Percentiles rank a stretch among this genome's conserved stretches.
These are phyloP conservation scores for Penicillium coprophilum DNA, from an alignment of 495 filamentous ascomycete genomes.

Conservation along the genomic window DNA sequence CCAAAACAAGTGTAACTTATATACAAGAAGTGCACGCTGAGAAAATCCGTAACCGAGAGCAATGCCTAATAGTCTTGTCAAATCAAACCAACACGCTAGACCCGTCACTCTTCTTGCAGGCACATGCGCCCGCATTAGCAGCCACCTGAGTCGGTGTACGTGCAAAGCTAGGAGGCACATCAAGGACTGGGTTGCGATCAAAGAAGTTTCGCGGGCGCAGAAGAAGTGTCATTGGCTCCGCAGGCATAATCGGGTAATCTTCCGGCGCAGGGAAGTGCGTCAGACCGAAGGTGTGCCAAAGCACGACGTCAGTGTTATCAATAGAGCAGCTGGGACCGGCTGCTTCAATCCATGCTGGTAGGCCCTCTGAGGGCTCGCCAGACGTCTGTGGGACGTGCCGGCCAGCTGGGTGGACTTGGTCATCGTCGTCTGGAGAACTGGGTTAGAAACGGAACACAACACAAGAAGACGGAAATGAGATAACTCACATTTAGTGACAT, in stretches of 20 bases:
- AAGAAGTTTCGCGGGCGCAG: constrained; percentile 90
- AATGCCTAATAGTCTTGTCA: not conserved
- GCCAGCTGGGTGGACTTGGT: constrained; percentile 88
- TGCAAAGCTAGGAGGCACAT: constrained; percentile 79
- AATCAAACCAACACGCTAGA: constrained; percentile 43
- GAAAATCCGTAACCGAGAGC: not conserved
- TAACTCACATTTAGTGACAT: constrained; percentile 83
- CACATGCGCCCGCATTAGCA: constrained; percentile 44
- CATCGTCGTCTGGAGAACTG: constrained; percentile 62
- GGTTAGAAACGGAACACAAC: constrained; percentile 7
- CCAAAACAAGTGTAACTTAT: not conserved
- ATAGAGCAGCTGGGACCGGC: constrained; percentile 68
- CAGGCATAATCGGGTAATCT: constrained; percentile 95
- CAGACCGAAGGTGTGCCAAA: constrained; percentile 96
- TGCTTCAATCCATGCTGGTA: constrained; percentile 76
- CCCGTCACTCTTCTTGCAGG: constrained; percentile 44
- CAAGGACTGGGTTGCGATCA: constrained; percentile 76
- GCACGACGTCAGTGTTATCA: constrained; percentile 82
- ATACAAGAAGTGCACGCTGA: constrained; percentile 2
- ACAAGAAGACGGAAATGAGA: not conserved
- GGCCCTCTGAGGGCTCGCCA: constrained; percentile 73
- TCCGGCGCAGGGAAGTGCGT: constrained; percentile 92
- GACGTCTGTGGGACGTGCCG: constrained; percentile 93
- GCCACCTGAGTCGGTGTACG: constrained; percentile 71
- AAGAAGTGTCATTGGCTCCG: constrained; percentile 82